phyloP scores from a whole-genome alignment of 139 green algal species.

The Closterium sp. region DNA sequence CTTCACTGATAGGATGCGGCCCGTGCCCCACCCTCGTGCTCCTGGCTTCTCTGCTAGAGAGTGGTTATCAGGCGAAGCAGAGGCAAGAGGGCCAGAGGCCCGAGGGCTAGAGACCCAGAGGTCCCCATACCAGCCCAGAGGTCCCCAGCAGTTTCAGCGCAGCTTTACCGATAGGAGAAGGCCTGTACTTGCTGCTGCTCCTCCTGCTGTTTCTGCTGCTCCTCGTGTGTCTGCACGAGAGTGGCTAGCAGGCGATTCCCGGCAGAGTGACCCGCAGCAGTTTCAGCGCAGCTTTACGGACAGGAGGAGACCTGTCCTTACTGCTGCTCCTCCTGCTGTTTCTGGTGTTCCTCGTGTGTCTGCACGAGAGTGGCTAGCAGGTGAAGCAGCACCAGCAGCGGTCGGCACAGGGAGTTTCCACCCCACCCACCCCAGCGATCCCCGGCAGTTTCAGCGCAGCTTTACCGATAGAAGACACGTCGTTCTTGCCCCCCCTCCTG shows the following conservation, averaged over 20 bases:
- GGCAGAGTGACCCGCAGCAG: neutral
- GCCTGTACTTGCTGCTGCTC: neutral
- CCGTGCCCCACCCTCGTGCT: too few relatives aligned
- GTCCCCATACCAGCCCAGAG: too few relatives aligned
- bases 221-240: too few relatives aligned
- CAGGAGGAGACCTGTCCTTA: neutral
- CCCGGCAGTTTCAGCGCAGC: neutral
- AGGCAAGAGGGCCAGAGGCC: too few relatives aligned
- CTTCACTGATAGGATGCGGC: too few relatives aligned
- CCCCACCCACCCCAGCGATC: neutral
- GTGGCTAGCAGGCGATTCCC: too few relatives aligned
- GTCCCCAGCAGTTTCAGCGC: neutral
- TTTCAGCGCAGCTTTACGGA: neutral
- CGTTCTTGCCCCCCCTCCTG: neutral
- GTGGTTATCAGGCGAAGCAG: too few relatives aligned
- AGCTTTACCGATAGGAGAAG: too few relatives aligned
- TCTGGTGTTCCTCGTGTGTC: neutral
- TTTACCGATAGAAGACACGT: neutral
- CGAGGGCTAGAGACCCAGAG: too few relatives aligned
- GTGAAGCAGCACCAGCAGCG: neutral
- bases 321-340: neutral
- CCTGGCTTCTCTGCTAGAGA: too few relatives aligned
- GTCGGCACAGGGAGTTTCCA: neutral
- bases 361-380: neutral
- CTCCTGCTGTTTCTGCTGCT: too few relatives aligned